Base-by-base conservation (phyloP, 2,329 filamentous ascomycete species). In the Lecanicillium sp. region DNA sequence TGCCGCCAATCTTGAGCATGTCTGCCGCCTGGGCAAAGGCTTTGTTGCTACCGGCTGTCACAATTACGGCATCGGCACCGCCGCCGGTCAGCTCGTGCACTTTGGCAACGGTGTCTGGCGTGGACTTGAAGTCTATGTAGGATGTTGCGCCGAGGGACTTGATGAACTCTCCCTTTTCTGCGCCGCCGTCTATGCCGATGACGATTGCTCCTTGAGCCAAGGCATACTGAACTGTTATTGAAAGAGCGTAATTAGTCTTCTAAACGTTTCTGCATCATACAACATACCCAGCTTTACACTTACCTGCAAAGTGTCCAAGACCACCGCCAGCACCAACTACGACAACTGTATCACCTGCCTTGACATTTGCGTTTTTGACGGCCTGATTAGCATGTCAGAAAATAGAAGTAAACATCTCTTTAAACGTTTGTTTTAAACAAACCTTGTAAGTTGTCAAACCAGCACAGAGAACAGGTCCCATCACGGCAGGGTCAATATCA, bases 381-480 rank as follows among this genome's bases (percentile, higher is more conserved):
- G 45, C 45, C 45, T 47, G 15, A 10, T 7, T 3, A 7, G 5
- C n/a, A n/a, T n/a, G n/a, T n/a, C n/a, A n/a, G n/a, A n/a, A n/a
- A n/a, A n/a, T n/a, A n/a, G n/a, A n/a, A n/a, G n/a, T n/a, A n/a
- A n/a, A n/a, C n/a, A n/a, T n/a, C n/a, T n/a, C n/a, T n/a, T n/a
- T n/a, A n/a, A n/a, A n/a, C n/a, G n/a, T n/a, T n/a, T n/a, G n/a
- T n/a, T n/a, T n/a, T n/a, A n/a, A n/a, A n/a, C n/a, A n/a, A n/a
- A 43, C 45, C 36, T 47, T 47, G 33, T 47, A 47, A 15, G 45
- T 47, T 29, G 45, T 47, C 17, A 47, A 29, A 15, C 45, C 45
- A 7, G 41, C 45, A 27, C 44, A 47, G 3, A 46, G 32, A 28
- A 46, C 41, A 0, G 45, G 39, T 3, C 41, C 39, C 5, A 42